Conservation (phyloP, 2,329 filamentous ascomycete species). For the Mariannaea sp. region DNA sequence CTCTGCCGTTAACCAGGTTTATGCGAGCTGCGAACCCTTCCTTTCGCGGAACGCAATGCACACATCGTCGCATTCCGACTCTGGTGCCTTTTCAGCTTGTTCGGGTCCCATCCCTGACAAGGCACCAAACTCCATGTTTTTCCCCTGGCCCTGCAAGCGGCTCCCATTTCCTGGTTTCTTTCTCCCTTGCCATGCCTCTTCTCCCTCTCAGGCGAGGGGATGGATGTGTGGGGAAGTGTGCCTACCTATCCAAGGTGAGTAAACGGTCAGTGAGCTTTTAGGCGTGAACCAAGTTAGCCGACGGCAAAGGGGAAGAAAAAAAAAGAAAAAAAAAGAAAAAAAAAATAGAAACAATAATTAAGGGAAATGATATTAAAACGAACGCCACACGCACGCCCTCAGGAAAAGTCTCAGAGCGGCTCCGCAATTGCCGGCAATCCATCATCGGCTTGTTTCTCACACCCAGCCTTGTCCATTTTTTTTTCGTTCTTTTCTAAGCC, state of each 20-base stretch:
- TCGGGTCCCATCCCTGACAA: background rate
- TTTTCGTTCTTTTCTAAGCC: no score
- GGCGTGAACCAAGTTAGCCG: no score
- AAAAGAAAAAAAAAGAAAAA: background rate
- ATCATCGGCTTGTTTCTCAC: slow-evolving; percentile 13
- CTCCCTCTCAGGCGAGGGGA: background rate
- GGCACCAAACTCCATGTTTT: background rate
- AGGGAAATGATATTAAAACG: background rate
- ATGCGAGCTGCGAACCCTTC: no score
- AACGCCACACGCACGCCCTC: slow-evolving; percentile 11
- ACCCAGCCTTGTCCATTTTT: background rate
- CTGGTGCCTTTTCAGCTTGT: no score
- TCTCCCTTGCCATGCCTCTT: background rate
- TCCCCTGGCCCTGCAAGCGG: no score
- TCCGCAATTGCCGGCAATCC: slow-evolving; percentile 28
- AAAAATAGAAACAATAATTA: background rate
- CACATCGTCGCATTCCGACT: no score
- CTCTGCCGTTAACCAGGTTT: no score
- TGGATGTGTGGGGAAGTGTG: background rate
- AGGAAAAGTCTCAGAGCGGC: slow-evolving; percentile 27
- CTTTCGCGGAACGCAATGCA: no score
- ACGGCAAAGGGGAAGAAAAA: background rate
- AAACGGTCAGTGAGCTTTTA: no score
- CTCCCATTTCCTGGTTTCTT: background rate
- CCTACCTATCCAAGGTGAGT: no score